Evolutionary conservation across 2,329 filamentous ascomycete genomes (phyloP).

Genomic region (Fusarium coffeatum): DNA sequence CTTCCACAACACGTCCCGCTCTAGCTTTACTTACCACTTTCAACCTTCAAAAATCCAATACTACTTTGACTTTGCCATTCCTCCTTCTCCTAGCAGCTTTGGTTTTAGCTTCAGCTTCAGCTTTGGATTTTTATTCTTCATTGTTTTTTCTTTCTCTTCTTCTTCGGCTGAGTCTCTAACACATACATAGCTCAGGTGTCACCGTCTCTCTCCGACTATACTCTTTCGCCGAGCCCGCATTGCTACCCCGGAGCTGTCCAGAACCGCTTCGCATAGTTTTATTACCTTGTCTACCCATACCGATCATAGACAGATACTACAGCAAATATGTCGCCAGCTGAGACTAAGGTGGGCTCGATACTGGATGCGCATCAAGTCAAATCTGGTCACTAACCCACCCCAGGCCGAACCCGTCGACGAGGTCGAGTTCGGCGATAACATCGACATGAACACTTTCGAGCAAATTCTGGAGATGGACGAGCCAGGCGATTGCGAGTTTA

Average conservation of each 20-base stretch:
- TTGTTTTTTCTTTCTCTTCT: conserved; percentile 10
- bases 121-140: conserved; percentile 16
- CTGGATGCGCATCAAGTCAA: background rate
- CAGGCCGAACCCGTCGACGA: conserved; percentile 60
- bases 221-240: conserved; percentile 19
- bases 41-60: conserved; percentile 16
- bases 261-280: conserved; percentile 12
- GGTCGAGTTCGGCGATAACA: conserved; percentile 74
- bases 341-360: conserved; percentile 50
- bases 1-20: conserved; percentile 15
- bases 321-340: conserved; percentile 48
- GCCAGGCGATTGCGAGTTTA: conserved; percentile 87
- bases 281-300: conserved; percentile 11
- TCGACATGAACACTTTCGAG: conserved; percentile 85
- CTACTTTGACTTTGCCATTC: background rate
- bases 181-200: conserved; percentile 17
- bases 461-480: conserved; percentile 99
- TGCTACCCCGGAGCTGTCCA: conserved; percentile 23
- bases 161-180: conserved; percentile 19
- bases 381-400: conserved; percentile 18
- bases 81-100: conserved; percentile 12
- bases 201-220: conserved; percentile 13
- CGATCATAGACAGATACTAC: conserved; percentile 29
- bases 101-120: conserved; percentile 9
- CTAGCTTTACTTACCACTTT: conserved; percentile 27